Evolutionary conservation across 2,329 filamentous ascomycete genomes (phyloP), one percentile per base, ranked within the genome.

Genomic region (Purpureocillium lavendulum): DNA sequence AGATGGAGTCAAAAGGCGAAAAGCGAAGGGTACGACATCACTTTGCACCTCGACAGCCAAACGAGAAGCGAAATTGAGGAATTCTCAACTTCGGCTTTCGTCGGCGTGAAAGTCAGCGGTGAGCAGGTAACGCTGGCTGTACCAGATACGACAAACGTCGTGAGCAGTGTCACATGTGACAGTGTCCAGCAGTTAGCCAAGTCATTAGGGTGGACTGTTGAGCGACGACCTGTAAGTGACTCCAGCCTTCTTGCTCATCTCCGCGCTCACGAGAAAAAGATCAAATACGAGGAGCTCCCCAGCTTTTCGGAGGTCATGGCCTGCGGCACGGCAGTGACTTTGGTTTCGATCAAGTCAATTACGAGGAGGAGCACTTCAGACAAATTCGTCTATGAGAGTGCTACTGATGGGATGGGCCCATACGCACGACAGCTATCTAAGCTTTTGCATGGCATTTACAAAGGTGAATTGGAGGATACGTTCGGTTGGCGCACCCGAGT

Each of bases 31-130:
- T 84, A 70, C 51, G 77, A 76, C 1, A 82, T 85, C 41, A 83
- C 79, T 1, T 59, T 85, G 41, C 81, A 85, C 50, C 59, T 85
- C 36, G 81, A 85, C 57, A 80, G 75, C 51, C 70, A 73, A 52
- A 82, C 77, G 6, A 62, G 77, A 31, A 74, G 64, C 2, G 71
- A 77, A 47, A 70, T 85, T 31, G 81, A 85, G 40, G 81, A 85
- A 59, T 85, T 84, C 52, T 80, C 74, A 4, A 84, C 80, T 0
- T 75, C 70, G 13, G 80, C 76, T 0, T 84, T 85, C 52, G 70
- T 84, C 40, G 81, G 80, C 2, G 70, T 82, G 10, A 70, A 67
- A 26, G 77, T 72, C 32, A 32, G 24, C 6, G 42, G 38, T 12
- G 35, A 35, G 2, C 13, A 33, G 11, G 24, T 28, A 9, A 34